Evolutionary conservation across 2,329 filamentous ascomycete genomes (phyloP), one percentile per base, ranked within the genome.

Genomic region (Massarina eburnea): DNA sequence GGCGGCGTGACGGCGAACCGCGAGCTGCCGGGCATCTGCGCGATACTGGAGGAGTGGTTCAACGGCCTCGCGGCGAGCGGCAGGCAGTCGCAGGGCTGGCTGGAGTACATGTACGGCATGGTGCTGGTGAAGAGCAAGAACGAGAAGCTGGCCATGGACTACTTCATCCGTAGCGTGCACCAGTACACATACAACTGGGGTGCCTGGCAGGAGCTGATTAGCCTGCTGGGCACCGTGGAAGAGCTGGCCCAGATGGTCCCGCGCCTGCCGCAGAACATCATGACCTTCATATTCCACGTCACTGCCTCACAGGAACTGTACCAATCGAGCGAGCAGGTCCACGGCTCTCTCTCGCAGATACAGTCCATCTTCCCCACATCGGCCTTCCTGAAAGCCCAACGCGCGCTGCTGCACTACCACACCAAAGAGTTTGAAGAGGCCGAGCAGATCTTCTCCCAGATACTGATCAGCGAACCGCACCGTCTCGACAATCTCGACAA

Each of bases 141-240:
- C 59, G 91, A 95, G 56, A 80, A 85, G 35, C 80, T 88, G 49
- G 94, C 94, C 1, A 85, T 92, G 70, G 83, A 88, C 52, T 96
- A 88, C 80, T 79, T 99, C n/a, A 77, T 96, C 41, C 81, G 84
- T 52, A 96, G 91, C 63, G 89, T 96, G 8, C 88, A 95, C 66
- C 75, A 90, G 32, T 95, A 91, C 61, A 89, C 91, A 1, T 96
- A 91, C 81, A 96, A 97, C 65, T 99, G 94, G 94, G 90, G 91
- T 7, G 91, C 91, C 51, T 99, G 94, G 94, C 80, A 94, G 47
- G 94, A 99, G 72, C 82, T 99, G 68, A 89, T 88, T 3, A 85
- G 85, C 30, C 77, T 97, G 20, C 82, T 96, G 48, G 82, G 83
- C 27, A 84, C 87, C 26, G 80, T 87, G 8, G 91, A 96, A 69